These are phyloP conservation scores for Trypanosoma mega DNA, from an alignment of 208 protist species.

Conservation along the genomic window DNA sequence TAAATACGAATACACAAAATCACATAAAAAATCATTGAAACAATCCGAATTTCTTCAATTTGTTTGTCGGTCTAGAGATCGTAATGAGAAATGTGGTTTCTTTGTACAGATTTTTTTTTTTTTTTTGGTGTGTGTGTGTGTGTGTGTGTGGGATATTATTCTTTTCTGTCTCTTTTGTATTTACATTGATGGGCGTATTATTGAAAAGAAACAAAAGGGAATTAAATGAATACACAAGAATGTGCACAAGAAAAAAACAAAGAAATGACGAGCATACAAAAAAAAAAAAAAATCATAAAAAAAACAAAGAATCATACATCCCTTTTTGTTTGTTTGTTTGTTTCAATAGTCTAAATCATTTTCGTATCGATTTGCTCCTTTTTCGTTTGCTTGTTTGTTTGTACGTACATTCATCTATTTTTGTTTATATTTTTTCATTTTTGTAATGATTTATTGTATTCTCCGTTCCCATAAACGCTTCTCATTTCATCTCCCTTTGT, in stretches of 20 bases:
- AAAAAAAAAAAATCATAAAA: not conserved
- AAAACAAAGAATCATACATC: not conserved
- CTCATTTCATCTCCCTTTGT: no score
- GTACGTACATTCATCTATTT: not conserved
- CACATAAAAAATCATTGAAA: constrained; percentile 1
- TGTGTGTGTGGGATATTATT: no score
- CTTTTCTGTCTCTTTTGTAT: not conserved
- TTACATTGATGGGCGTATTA: not conserved
- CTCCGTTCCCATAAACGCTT: no score
- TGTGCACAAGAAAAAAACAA: not conserved
- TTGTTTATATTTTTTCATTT: no score
- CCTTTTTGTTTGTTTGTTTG: no score
- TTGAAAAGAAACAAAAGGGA: not conserved
- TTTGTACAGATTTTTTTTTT: no score
- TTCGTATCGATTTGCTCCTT: not conserved
- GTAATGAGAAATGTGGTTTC: no score
- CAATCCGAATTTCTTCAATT: constrained; percentile 3
- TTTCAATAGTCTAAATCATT: no score
- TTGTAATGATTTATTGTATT: no score
- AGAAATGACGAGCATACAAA: not conserved
- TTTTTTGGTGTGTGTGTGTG: no score
- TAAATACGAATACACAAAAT: constrained; percentile 16
- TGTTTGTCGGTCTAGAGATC: no score
- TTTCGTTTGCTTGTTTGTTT: not conserved
- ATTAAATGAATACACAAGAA: not conserved